Conservation (phyloP, 768 basidiomycete species). For the Rhizopogon vulgaris region DNA sequence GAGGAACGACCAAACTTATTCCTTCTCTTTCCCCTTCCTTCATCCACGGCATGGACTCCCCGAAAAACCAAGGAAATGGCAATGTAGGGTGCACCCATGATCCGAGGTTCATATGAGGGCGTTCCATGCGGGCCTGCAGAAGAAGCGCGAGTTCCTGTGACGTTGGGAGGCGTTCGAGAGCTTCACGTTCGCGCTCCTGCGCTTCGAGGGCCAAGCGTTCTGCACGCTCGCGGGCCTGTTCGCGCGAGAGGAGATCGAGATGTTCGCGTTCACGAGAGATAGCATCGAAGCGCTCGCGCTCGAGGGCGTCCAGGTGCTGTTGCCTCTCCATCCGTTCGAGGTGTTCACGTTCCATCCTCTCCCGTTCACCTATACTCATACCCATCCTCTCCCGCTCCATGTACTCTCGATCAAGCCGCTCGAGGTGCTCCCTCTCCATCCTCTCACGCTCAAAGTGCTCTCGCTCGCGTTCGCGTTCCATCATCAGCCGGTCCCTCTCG, state of each 20-base stretch:
- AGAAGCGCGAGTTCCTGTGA: slow-evolving; percentile 27
- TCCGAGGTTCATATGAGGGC: slow-evolving; percentile 22
- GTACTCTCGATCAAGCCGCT: slow-evolving; percentile 23
- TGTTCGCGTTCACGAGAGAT: not conserved
- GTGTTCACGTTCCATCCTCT: slow-evolving; percentile 18
- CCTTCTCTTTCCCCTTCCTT: slow-evolving; percentile 16
- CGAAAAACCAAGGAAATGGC: slow-evolving; percentile 29
- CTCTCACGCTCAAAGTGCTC: slow-evolving; percentile 21
- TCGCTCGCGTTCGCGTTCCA: slow-evolving; percentile 20
- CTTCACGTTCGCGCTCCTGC: not conserved
- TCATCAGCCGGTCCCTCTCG: slow-evolving; percentile 16
- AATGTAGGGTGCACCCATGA: slow-evolving; percentile 25
- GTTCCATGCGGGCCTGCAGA: slow-evolving; percentile 23
- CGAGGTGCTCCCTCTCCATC: slow-evolving; percentile 27
- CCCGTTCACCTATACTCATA: slow-evolving; percentile 4
- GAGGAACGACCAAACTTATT: slow-evolving; percentile 14
- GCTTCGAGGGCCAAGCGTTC: slow-evolving; percentile 4
- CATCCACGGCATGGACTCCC: slow-evolving; percentile 24
- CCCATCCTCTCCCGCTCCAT: slow-evolving; percentile 19
- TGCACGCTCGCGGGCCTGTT: slow-evolving; percentile 7
- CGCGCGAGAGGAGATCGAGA: not conserved
- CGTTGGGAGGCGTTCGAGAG: slow-evolving; percentile 24
- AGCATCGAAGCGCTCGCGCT: slow-evolving; percentile 22
- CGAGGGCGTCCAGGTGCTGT: slow-evolving; percentile 19
- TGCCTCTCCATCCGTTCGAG: slow-evolving; percentile 24